Evolutionary conservation across 73 alveolate species (phyloP).

Genomic region (Paramecium tetraurelia): DNA sequence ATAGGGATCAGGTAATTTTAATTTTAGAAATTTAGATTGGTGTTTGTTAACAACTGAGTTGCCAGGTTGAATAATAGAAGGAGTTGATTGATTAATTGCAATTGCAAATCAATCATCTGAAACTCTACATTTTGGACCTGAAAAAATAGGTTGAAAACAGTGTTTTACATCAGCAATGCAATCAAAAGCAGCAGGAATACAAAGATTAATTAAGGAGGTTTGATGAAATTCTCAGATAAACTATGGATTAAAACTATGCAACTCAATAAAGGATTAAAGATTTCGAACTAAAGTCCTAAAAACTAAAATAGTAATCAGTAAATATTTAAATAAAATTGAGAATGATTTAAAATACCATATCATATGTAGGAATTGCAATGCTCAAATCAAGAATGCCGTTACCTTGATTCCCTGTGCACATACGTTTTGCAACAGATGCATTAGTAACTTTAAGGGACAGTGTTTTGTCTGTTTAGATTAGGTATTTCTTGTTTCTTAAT

Average conservation of each 20-base stretch:
- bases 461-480: not conserved
- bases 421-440: not conserved
- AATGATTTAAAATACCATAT: not conserved
- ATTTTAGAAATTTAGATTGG: not conserved
- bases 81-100: not conserved
- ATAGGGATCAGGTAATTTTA: not conserved
- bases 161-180: not conserved
- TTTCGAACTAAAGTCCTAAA: not conserved
- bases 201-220: not conserved
- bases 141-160: not conserved
- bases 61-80: not conserved
- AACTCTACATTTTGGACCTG: not conserved
- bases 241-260: not conserved
- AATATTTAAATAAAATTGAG: not conserved
- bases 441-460: not conserved
- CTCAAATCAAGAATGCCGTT: not conserved
- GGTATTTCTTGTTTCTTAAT: not conserved
- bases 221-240: not conserved
- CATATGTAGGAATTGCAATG: not conserved
- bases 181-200: not conserved
- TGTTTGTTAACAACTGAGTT: not conserved
- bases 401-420: conserved; percentile 7
- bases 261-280: not conserved
- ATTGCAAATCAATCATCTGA: not conserved
- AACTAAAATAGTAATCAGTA: not conserved